These are phyloP conservation scores for Cymbopogon citratus DNA, from an alignment of 176 grass and related monocot species.

Conservation along the genomic window DNA sequence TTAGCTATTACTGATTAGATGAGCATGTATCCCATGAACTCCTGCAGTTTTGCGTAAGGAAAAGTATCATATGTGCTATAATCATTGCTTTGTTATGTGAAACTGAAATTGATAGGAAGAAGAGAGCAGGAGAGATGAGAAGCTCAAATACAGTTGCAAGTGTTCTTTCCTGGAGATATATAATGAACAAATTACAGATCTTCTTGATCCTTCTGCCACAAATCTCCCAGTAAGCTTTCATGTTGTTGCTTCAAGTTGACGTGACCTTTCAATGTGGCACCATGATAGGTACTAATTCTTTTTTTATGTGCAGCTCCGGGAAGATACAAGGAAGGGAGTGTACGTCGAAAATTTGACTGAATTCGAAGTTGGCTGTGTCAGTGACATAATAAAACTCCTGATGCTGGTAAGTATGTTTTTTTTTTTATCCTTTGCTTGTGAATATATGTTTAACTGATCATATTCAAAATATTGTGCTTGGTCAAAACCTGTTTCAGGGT, in stretches of 20 bases:
- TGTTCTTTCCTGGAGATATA: slow-evolving; percentile 99
- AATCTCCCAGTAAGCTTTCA: slow-evolving; percentile 73
- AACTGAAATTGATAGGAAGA: slow-evolving; percentile 58
- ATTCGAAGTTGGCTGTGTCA: slow-evolving; percentile 71
- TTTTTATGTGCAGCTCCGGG: slow-evolving; percentile 55
- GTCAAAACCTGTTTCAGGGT: slow-evolving; percentile 53
- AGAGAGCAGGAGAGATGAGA: slow-evolving; percentile 96
- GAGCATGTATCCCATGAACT: background rate
- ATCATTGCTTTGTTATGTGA: slow-evolving; percentile 6
- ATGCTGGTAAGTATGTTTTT: slow-evolving; percentile 50
- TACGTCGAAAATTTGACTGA: slow-evolving; percentile 97
- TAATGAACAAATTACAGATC: slow-evolving; percentile 98
- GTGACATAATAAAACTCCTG: slow-evolving; percentile 87
- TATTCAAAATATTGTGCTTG: background rate
- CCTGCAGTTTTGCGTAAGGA: background rate
- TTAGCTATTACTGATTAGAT: background rate
- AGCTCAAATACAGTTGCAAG: slow-evolving; percentile 92
- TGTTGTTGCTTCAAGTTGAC: slow-evolving; percentile 20
- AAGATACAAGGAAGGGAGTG: slow-evolving; percentile 71
- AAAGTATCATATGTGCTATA: background rate
- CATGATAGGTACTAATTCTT: slow-evolving; percentile 10
- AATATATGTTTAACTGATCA: slow-evolving; percentile 2
- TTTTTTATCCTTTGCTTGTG: slow-evolving; percentile 10
- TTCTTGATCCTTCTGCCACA: slow-evolving; percentile 78
- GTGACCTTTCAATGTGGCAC: slow-evolving; percentile 1